Base-by-base conservation (phyloP, 164 flowering plant species). In the Hamamelis virginiana region DNA sequence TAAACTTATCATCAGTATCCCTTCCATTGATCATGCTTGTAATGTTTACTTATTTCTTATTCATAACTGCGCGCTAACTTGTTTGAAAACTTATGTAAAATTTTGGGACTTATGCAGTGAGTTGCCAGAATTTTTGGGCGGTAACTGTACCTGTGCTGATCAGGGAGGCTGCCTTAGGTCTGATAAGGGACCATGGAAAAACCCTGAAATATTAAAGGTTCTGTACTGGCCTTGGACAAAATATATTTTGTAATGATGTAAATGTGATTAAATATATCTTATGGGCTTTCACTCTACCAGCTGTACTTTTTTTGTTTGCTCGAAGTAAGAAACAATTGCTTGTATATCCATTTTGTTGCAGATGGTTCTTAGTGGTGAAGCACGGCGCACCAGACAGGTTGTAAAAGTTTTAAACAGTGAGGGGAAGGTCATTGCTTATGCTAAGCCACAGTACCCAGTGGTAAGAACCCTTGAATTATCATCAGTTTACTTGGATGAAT, bases 321-420 rank as follows among this genome's bases (percentile, higher is more conserved):
- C 6, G 2, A 33, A 33, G 4, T 33, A 5, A 53, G 26, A 53
- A 53, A 19, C 58, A 19, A 27, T 45, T 69, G 58, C 13, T 28
- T 22, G 13, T 62, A 21, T 16, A n/a, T n/a, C n/a, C n/a, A n/a
- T n/a, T n/a, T 70, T 61, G 9, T 63, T 69, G 26, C 77, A 84
- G 87, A 77, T 81, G 83, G 80, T 81, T 52, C 80, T 70, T 47
- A 81, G 74, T 78, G 93, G 94, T 48, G 95, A 82, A 74, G 86
- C 93, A 67, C 83, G 78, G 19, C 80, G 90, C 65, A 85, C 85
- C 41, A 86, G 86, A 72, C 89, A 91, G 73, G 85, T 91, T 66
- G 91, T 91, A 52, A 90, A 89, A 78, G 85, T 89, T 75, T 70
- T 90, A 21, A 89, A 90, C 74, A 84, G 90, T 71, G 97, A 86